Base-by-base conservation (phyloP, 2,329 filamentous ascomycete species). In the Davidsoniella australis region DNA sequence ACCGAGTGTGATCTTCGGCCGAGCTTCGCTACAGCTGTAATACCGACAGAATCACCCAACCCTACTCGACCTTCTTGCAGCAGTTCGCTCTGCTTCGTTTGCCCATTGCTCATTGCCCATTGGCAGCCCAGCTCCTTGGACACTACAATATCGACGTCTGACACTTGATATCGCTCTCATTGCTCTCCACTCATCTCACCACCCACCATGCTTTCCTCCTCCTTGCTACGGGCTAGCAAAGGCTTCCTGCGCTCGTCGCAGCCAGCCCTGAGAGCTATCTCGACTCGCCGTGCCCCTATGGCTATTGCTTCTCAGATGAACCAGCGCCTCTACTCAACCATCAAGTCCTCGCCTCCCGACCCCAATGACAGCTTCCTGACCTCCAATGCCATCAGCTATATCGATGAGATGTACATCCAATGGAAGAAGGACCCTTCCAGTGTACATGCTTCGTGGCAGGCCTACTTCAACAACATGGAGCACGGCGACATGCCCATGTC, bases 401-500 rank as follows among this genome's bases (percentile, higher is more conserved):
- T 98, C 64, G 91, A 98, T 66, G 91, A 95, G 72, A 98, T 98
- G 91, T 98, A 98, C 68, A 72, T 95, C 71, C 80, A 88, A 64
- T 98, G 91, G 91, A 94, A 89, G 69, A 73, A 84, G 56, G 87
- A 98, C 60, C 88, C 91, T 47, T 76, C 79, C 60, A 94, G 85
- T 62, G 91, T 98, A 53, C 91, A 98, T 68, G 75, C 94, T 60
- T 98, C 91, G 64, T 98, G 91, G 91, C 89, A 94, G 70, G 81
- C 93, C 63, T 98, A 98, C 76, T 98, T 98, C 76, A 85, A 81
- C 70, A 98, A 98, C 70, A 95, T 98, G 84, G 91, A 98, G 72
- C 84, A 79, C 57, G 91, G 91, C 64, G 85, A 91, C 61, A 96
- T 98, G 86, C 89, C 89, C 63, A 86, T 94, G 63, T 91, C 89